Base-by-base conservation (phyloP, 192 early-diverging fungal species). In the Geranomyces variabilis region DNA sequence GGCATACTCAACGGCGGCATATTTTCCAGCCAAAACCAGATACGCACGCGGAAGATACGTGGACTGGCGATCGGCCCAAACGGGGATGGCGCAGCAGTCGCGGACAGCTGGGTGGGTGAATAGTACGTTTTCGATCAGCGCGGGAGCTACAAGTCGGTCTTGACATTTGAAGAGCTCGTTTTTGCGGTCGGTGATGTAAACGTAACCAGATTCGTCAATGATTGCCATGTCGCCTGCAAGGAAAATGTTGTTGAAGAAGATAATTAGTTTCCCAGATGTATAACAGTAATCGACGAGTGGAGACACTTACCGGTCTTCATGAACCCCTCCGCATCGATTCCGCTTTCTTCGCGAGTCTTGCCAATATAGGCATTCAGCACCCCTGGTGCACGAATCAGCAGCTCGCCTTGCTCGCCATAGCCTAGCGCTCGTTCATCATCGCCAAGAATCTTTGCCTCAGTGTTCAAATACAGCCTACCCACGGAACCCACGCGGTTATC, bases 141-240 rank as follows among this genome's bases (percentile, higher is more conserved):
- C 59, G 7, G 59, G 59, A 5, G 34, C 34, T 24, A 61, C 59
- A 19, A 61, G 28, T 6, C 34, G 28, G 19, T 61, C 59, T 28
- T 61, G 26, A 19, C 59, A 61, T 29, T 61, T 61, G 26, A 61
- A 61, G 17, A 61, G 2, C 59, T 61, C 59, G 21, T 61, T 61
- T 33, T 61, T 61, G 59, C 59, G 59, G 3, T 61, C 59, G 1
- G 59, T 61, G 9, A 61, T 61, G 26, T 8, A 61, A 24, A 61
- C 34, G 59, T 61, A 61, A n/a, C 9, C 6, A 19, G 17, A 5
- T 4, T 30, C 19, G 34, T 61, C 59, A 19, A 61, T 61, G 4
- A 33, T 6, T 6, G 59, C 59, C 59, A 61, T 61, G 19, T 61
- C 59, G 26, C 59, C 59, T 61, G 59, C 22, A 41, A 41, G 36